Conservation (phyloP, 257 asterid genomes). For the Solanum chiquidenum region DNA sequence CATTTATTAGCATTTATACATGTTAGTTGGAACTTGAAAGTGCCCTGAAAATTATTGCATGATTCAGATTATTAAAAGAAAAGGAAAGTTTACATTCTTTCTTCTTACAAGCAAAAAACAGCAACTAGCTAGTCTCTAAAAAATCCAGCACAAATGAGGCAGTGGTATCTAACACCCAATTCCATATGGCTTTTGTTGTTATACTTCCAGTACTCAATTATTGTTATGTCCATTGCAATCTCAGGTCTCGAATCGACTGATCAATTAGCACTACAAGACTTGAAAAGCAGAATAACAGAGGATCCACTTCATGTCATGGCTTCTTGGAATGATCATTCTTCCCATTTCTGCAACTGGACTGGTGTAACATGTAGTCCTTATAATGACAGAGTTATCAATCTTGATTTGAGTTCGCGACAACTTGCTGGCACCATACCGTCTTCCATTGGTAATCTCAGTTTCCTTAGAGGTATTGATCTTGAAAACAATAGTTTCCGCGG, state of each 20-base stretch:
- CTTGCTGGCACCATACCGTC: conserved; percentile 10
- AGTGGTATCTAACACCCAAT: neutral
- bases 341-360: conserved; percentile 13
- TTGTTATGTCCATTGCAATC: neutral
- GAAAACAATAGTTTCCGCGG: conserved; percentile 8
- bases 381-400: conserved; percentile 2
- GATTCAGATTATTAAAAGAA: neutral
- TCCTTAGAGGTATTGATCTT: neutral
- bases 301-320: neutral
- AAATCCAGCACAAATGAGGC: neutral
- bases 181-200: neutral
- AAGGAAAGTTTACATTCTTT: neutral
- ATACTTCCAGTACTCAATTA: neutral
- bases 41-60: neutral
- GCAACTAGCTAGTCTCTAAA: neutral
- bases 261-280: neutral
- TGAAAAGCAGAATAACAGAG: neutral
- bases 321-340: conserved; percentile 3
- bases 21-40: neutral
- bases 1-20: neutral
- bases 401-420: neutral
- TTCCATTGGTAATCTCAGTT: conserved; percentile 13
- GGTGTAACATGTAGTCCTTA: conserved; percentile 9
- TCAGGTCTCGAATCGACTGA: neutral
- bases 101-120: neutral